phyloP scores from a whole-genome alignment of 2,329 filamentous ascomycete genomes.

The Diaporthe batatas region DNA sequence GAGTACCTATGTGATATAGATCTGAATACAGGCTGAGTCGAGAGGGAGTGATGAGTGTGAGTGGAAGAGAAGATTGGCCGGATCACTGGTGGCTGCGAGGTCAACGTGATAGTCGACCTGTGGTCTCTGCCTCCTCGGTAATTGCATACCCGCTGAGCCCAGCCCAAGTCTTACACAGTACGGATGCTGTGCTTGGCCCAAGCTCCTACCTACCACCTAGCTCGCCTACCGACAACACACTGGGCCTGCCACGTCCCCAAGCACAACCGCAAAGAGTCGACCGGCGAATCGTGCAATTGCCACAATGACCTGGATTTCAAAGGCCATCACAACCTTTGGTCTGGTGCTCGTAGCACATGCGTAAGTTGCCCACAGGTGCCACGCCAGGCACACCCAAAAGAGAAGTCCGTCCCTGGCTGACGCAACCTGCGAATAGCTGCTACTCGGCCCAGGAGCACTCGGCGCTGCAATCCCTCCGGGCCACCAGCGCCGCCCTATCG shows the following conservation, averaged over 20 bases:
- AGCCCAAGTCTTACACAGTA: too few relatives aligned
- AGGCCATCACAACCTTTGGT: slow-evolving; percentile 78
- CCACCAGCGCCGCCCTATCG: slow-evolving; percentile 60
- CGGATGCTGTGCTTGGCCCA: slow-evolving; percentile 20
- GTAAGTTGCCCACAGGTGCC: slow-evolving; percentile 67
- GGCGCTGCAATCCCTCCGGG: slow-evolving; percentile 72
- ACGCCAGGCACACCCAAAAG: slow-evolving; percentile 20
- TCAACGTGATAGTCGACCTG: not conserved
- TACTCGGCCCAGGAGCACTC: slow-evolving; percentile 97
- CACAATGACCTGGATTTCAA: slow-evolving; percentile 79
- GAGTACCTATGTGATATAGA: not conserved
- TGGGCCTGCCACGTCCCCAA: not conserved
- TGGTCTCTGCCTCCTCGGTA: slow-evolving; percentile 4
- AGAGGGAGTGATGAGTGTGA: not conserved
- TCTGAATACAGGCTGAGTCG: not conserved
- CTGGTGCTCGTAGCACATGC: slow-evolving; percentile 86
- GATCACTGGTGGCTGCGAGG: not conserved
- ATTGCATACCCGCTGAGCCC: slow-evolving; percentile 31
- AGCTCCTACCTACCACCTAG: slow-evolving; percentile 31
- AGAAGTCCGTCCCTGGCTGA: slow-evolving; percentile 40
- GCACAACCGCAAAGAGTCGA: not conserved
- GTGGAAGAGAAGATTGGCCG: not conserved
- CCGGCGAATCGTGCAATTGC: not conserved
- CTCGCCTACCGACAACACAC: not conserved
- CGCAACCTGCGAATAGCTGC: slow-evolving; percentile 69